Conservation (phyloP, 2,329 filamentous ascomycete species). For the Xylariaceae sp. region DNA sequence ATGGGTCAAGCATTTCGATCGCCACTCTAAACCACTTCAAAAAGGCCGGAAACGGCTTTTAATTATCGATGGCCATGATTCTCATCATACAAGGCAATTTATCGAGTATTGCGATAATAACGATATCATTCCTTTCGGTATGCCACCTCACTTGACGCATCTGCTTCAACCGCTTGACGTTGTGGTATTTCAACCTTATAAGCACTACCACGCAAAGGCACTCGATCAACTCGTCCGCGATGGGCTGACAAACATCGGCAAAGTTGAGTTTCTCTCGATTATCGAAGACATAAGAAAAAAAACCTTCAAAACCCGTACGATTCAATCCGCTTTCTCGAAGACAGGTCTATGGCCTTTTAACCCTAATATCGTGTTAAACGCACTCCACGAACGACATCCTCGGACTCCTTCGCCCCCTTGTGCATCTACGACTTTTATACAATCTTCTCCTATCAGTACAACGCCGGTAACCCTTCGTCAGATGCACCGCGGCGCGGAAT, state of each 20-base stretch:
- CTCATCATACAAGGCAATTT: not conserved
- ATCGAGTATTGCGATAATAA: not conserved
- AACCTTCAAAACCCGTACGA: not conserved
- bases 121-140: not conserved
- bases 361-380: not conserved
- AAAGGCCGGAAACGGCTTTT: not conserved
- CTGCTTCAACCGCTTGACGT: not conserved
- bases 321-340: not conserved
- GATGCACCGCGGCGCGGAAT: not conserved
- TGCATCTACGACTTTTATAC: not conserved
- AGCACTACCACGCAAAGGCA: not conserved
- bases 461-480: not conserved
- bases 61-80: not conserved
- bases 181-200: not conserved
- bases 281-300: not conserved
- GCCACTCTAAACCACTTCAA: not conserved
- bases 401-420: not conserved
- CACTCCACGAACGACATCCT: not conserved
- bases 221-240: not conserved
- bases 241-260: not conserved
- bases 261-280: not conserved
- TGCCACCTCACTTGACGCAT: not conserved
- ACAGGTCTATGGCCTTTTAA: not conserved
- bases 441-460: not conserved
- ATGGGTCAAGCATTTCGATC: not conserved